Evolutionary conservation across 1,284 basidiomycete species (phyloP), one percentile per base, ranked within the genome.

Genomic region (Afroboletus lepidellus): DNA sequence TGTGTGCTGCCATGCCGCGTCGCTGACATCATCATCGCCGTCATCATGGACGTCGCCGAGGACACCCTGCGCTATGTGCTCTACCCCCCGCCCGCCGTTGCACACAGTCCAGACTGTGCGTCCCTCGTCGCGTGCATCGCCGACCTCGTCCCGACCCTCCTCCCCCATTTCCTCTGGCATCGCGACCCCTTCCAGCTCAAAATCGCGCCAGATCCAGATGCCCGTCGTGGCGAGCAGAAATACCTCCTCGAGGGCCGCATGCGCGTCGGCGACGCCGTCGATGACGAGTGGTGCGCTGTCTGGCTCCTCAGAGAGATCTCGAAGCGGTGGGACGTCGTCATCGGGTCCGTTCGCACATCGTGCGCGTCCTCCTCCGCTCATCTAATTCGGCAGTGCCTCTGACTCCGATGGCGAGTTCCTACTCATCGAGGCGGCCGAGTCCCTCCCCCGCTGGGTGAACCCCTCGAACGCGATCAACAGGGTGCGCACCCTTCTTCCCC

Each of bases 391-490:
- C 12, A 92, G 92, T 59, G 79, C 89, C 2, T 84, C 82, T 55
- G 96, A 98, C 72, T 87, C 90, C 5, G 96, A 99, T 69, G 97
- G 97, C 27, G 92, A 99, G 63, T 98, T 99, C 65, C 72, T 99
- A 37, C 79, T 99, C 54, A 98, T 99, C 57, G 96, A 99, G 73
- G 96, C 93, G 3, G 97, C 97, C 11, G 90, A 98, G 50, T 79
- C 77, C 44, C 75, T 99, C 11, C 95, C 96, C 5, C 74, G 79
- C 1, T 99, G 96, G 97, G 84, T 98, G 41, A 88, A 87, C 12
- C 97, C 96, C 1, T 80, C 86, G 41, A 94, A 95, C 67, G 87
- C 93, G 38, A 83, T 87, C 66, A 96, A 98, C 72, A 85, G 97
- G 76, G 92, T 94, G 73, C 72, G 88, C 77, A 59, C 53, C 56